These are phyloP conservation scores for Aspergillus pseudoglaucus DNA, from an alignment of 2,329 filamentous ascomycete genomes.

Conservation along the genomic window DNA sequence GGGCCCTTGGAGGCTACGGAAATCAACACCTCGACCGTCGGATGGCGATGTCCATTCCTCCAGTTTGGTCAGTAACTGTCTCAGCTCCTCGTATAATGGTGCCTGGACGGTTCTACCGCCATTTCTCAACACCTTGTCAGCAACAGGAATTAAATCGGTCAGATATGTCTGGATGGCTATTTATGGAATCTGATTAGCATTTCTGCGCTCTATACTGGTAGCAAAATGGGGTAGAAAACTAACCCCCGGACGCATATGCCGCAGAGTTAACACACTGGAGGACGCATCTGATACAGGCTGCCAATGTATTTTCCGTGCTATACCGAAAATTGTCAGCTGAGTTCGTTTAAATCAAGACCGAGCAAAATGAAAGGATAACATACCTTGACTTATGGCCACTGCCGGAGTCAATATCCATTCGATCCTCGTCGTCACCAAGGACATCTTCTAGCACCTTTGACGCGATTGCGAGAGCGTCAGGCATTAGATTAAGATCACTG, in stretches of 20 bases:
- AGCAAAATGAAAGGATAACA: slow-evolving; percentile 5
- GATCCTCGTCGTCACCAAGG: slow-evolving; percentile 47
- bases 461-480: slow-evolving; percentile 60
- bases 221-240: slow-evolving; percentile 11
- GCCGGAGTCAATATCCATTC: slow-evolving; percentile 62
- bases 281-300: slow-evolving; percentile 33
- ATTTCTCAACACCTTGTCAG: slow-evolving; percentile 24
- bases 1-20: slow-evolving; percentile 17
- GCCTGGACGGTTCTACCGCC: slow-evolving; percentile 30
- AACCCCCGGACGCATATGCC: slow-evolving; percentile 19
- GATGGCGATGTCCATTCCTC: slow-evolving; percentile 16
- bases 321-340: slow-evolving; percentile 7
- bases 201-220: slow-evolving; percentile 11
- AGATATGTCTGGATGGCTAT: slow-evolving; percentile 27
- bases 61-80: slow-evolving; percentile 26
- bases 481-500: slow-evolving; percentile 63
- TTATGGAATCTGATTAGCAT: slow-evolving; percentile 1
- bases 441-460: slow-evolving; percentile 56
- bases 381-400: slow-evolving; percentile 34
- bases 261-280: slow-evolving; percentile 32
- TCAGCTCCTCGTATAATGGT: slow-evolving; percentile 30
- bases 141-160: slow-evolving; percentile 19
- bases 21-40: slow-evolving; percentile 11
- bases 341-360: neutral
- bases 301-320: slow-evolving; percentile 31